These are phyloP conservation scores for Westerdykella ornata DNA, from an alignment of 2,329 filamentous ascomycete species.

Conservation along the genomic window DNA sequence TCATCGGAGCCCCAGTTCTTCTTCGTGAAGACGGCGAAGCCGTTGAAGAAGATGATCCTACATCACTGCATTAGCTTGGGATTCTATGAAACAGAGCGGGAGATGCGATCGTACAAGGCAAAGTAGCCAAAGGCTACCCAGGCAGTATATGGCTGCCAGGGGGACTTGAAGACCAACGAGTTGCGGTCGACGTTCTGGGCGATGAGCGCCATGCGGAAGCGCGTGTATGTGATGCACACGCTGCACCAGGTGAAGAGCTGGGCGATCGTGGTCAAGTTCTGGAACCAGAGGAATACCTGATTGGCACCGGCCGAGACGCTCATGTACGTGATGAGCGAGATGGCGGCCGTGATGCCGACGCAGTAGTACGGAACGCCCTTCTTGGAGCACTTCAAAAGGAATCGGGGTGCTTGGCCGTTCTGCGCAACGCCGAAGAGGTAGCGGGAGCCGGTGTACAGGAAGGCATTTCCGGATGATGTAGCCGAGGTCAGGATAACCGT, in stretches of 20 bases:
- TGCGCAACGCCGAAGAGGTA: constrained; percentile 47
- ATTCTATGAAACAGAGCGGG: not conserved
- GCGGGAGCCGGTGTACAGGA: constrained; percentile 51
- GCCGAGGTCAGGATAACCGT: constrained; percentile 68
- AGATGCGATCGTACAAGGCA: constrained; percentile 38
- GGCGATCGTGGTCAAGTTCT: constrained; percentile 58
- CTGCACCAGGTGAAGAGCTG: constrained; percentile 51
- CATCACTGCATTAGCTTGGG: constrained; percentile 1
- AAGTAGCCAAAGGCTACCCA: constrained; percentile 54
- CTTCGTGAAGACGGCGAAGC: constrained; percentile 52
- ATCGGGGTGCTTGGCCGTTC: constrained; percentile 47
- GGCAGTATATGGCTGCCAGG: constrained; percentile 50
- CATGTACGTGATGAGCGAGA: constrained; percentile 46
- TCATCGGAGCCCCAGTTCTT: constrained; percentile 33
- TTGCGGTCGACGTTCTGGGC: constrained; percentile 52
- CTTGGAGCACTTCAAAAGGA: constrained; percentile 46
- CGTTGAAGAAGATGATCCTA: constrained; percentile 58
- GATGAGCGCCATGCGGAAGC: constrained; percentile 44
- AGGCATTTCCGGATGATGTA: constrained; percentile 63
- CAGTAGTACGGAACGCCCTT: constrained; percentile 39
- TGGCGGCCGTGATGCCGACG: constrained; percentile 35
- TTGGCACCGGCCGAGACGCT: constrained; percentile 43
- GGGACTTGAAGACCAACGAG: constrained; percentile 45
- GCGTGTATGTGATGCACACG: constrained; percentile 51
- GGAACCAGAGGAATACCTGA: constrained; percentile 60